Conservation (phyloP, 169 alveolate genomes). For the Cryptosporidium tyzzeri region DNA sequence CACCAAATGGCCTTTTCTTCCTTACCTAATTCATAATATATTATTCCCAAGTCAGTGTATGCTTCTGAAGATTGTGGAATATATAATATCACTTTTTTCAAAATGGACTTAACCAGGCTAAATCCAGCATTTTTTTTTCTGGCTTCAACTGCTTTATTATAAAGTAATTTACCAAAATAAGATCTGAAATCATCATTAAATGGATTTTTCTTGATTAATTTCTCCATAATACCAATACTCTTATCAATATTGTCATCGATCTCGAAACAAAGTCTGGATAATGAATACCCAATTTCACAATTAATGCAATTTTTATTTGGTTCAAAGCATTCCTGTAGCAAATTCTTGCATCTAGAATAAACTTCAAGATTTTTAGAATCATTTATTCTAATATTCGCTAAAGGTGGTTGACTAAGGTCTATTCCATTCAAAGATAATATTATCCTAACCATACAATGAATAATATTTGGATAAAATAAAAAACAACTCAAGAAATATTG, state of each 20-base stretch:
- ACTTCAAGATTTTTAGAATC: neutral
- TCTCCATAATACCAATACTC: slow-evolving; percentile 47
- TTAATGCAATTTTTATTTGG: neutral
- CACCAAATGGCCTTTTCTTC: slow-evolving; percentile 62
- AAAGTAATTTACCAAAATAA: slow-evolving; percentile 29
- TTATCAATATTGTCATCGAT: slow-evolving; percentile 20
- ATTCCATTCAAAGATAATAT: slow-evolving; percentile 24
- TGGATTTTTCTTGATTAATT: slow-evolving; percentile 11
- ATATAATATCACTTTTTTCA: slow-evolving; percentile 46
- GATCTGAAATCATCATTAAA: slow-evolving; percentile 44
- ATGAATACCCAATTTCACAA: slow-evolving; percentile 35
- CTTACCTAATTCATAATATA: slow-evolving; percentile 59
- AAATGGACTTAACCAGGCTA: neutral
- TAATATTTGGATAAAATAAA: slow-evolving; percentile 25
- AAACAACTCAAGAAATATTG: neutral
- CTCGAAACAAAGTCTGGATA: slow-evolving; percentile 48
- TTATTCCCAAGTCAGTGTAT: slow-evolving; percentile 35
- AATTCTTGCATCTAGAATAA: slow-evolving; percentile 4
- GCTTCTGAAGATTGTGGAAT: slow-evolving; percentile 59
- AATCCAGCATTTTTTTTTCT: neutral
- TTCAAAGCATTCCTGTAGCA: slow-evolving; percentile 5
- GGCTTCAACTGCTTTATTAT: slow-evolving; percentile 14
- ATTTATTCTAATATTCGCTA: neutral
- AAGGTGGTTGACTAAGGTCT: slow-evolving; percentile 28
- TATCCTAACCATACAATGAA: slow-evolving; percentile 38